These are phyloP conservation scores for Selaginella tamariscina DNA, from an alignment of 75 land plant species.

Conservation along the genomic window DNA sequence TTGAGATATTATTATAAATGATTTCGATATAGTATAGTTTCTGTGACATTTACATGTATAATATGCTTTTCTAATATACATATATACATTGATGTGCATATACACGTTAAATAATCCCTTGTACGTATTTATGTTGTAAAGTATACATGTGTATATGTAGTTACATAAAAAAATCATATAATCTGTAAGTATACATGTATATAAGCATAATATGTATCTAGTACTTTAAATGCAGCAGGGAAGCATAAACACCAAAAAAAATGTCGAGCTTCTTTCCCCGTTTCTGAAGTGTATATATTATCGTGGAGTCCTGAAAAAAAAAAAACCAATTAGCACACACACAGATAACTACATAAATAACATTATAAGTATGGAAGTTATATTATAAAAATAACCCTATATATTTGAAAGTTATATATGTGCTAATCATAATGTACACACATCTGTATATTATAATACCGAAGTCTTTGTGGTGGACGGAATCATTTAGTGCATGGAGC, in stretches of 20 bases:
- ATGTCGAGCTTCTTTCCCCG: slow-evolving; percentile 41
- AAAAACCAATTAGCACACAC: too few species aligned
- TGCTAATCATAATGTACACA: slow-evolving; percentile 10
- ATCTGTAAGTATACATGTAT: too few species aligned
- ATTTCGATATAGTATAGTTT: too few species aligned
- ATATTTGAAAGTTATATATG: background rate
- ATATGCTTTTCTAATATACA: slow-evolving; percentile 19
- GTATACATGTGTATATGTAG: background rate
- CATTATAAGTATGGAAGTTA: slow-evolving; percentile 44
- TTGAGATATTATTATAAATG: too few species aligned
- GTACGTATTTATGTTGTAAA: too few species aligned
- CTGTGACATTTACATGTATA: background rate
- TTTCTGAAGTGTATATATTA: too few species aligned
- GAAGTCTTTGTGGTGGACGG: slow-evolving; percentile 79
- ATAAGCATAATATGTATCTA: too few species aligned
- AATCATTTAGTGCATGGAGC: slow-evolving; percentile 66
- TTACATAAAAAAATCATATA: slow-evolving; percentile 5
- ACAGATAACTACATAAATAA: slow-evolving; percentile 46
- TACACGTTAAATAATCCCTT: too few species aligned
- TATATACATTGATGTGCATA: too few species aligned
- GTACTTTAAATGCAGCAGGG: slow-evolving; percentile 33
- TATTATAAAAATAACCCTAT: background rate
- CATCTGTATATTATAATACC: slow-evolving; percentile 30
- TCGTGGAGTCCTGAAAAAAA: too few species aligned
- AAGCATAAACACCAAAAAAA: slow-evolving; percentile 36